These are phyloP conservation scores for Cornus kousa DNA, from an alignment of 148 eudicot species.

Conservation along the genomic window DNA sequence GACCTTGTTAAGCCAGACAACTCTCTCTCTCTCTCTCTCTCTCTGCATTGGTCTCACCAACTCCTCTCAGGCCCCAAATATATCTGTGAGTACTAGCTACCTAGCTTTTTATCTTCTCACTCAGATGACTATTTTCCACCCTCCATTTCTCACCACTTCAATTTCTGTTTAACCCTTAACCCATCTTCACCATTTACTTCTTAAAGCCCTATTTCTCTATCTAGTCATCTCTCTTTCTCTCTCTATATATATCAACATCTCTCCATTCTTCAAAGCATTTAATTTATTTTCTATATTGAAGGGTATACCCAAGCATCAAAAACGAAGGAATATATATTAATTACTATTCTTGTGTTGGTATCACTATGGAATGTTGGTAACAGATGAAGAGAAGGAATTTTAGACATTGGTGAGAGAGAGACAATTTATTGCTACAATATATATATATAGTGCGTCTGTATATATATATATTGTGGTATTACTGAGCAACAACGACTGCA, in stretches of 20 bases:
- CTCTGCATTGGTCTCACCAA: constrained; percentile 16
- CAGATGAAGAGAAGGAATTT: constrained; percentile 10
- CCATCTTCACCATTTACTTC: not conserved
- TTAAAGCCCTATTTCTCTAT: not conserved
- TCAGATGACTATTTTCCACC: not conserved
- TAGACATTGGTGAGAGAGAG: constrained; percentile 3
- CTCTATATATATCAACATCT: not conserved
- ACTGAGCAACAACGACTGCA: constrained; percentile 3
- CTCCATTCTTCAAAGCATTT: not conserved
- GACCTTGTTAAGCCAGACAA: constrained; percentile 30
- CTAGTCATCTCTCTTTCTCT: not conserved
- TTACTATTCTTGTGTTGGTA: constrained; percentile 16
- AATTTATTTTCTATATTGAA: not conserved
- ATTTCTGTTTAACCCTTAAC: not conserved
- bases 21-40: constrained; percentile 14
- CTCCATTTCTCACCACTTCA: constrained; percentile 1
- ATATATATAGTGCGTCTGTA: not conserved
- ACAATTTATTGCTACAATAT: not conserved
- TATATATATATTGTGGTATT: not conserved
- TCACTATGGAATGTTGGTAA: constrained; percentile 37
- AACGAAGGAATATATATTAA: not conserved
- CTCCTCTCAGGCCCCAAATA: constrained; percentile 10
- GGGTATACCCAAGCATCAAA: not conserved
- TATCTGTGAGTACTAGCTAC: not conserved
- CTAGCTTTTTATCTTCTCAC: not conserved